Conservation (phyloP, 164 flowering plant species). For the Umbilicus rupestris region DNA sequence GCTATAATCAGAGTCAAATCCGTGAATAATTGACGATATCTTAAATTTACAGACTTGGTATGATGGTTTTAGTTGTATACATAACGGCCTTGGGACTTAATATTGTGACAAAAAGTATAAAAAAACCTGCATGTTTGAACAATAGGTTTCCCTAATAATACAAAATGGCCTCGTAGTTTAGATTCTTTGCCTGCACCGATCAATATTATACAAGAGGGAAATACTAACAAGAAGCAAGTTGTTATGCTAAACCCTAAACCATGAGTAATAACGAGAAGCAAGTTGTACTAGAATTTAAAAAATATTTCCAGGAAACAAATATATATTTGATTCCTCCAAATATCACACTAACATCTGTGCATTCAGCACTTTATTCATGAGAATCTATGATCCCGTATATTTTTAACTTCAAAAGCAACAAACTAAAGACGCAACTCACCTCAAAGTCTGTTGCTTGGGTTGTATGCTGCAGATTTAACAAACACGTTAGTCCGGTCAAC, state of each 20-base stretch:
- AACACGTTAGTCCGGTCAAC: slow-evolving; percentile 68
- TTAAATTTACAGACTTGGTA: too few relatives aligned
- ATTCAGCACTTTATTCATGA: neutral
- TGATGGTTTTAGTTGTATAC: too few relatives aligned
- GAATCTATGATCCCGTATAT: neutral
- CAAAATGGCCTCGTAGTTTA: too few relatives aligned
- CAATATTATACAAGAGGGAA: too few relatives aligned
- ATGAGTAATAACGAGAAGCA: neutral
- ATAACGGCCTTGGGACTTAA: too few relatives aligned
- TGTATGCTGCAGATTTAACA: slow-evolving; percentile 67
- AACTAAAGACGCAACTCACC: slow-evolving; percentile 37
- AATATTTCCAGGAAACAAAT: neutral
- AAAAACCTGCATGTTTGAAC: too few relatives aligned
- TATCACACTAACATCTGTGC: neutral
- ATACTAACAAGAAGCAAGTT: neutral
- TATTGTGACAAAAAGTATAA: too few relatives aligned
- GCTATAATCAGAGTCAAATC: neutral
- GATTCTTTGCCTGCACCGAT: too few relatives aligned
- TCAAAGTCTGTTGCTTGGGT: slow-evolving; percentile 43
- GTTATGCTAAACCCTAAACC: neutral
- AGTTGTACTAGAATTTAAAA: neutral
- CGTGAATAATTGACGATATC: too few relatives aligned
- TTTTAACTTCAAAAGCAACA: neutral
- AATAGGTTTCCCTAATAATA: too few relatives aligned
- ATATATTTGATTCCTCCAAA: neutral